Evolutionary conservation across 768 basidiomycete species (phyloP).

Genomic region (Rhizopogon vinicolor): DNA sequence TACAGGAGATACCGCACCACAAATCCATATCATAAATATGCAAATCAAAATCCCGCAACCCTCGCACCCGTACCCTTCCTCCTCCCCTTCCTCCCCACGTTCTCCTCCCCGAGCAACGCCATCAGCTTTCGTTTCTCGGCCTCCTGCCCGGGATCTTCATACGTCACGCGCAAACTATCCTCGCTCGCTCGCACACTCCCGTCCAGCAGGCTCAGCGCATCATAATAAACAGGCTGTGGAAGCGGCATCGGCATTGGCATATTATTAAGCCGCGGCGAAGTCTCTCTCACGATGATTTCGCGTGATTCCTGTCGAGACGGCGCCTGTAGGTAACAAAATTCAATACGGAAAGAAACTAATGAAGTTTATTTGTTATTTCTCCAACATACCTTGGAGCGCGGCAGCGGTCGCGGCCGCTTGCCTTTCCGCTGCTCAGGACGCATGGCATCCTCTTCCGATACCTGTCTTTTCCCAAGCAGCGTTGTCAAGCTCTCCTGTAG

Average conservation of each 20-base stretch:
- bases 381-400: constrained; percentile 30
- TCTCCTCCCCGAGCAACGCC: constrained; percentile 40
- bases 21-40: background rate
- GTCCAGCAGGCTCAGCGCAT: constrained; percentile 26
- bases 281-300: constrained; percentile 12
- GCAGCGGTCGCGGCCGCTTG: constrained; percentile 34
- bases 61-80: constrained; percentile 11
- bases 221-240: constrained; percentile 12
- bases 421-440: constrained; percentile 17
- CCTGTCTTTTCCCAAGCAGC: constrained; percentile 63
- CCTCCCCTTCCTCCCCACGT: constrained; percentile 10
- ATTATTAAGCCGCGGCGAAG: constrained; percentile 5
- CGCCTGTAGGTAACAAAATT: constrained; percentile 18
- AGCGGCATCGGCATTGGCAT: background rate
- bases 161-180: constrained; percentile 54
- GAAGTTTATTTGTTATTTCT: too few relatives aligned
- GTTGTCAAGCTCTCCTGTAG: constrained; percentile 67
- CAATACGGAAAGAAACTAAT: too few relatives aligned
- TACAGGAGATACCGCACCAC: background rate
- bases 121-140: constrained; percentile 56
- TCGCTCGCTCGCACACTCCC: constrained; percentile 26
- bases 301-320: constrained; percentile 36
- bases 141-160: constrained; percentile 63
- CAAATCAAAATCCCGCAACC: constrained; percentile 21
- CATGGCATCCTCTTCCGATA: constrained; percentile 35